Conservation (phyloP, 352 stramenopile species). For the Achlya hypogyna region DNA sequence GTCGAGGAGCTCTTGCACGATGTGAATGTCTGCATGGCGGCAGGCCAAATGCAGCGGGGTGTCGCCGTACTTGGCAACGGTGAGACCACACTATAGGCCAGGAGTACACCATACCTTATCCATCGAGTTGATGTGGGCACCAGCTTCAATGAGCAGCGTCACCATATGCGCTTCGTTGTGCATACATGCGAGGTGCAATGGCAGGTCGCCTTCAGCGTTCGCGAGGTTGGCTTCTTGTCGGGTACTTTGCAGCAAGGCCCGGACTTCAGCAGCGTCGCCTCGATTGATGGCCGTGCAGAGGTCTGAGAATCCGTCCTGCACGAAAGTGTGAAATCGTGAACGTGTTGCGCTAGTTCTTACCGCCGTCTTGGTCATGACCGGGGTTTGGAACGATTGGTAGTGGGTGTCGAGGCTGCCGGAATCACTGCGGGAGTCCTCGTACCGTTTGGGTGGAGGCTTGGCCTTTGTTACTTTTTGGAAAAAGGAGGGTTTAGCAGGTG, state of each 20-base stretch:
- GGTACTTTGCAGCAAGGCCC: neutral
- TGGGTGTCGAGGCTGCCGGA: neutral
- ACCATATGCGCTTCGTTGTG: neutral
- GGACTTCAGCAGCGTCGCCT: neutral
- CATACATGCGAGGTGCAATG: neutral
- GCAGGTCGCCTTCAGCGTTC: neutral
- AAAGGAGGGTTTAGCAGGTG: neutral
- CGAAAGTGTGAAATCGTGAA: neutral
- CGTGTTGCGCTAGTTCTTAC: neutral
- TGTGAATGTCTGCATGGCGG: neutral
- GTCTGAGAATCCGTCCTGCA: neutral
- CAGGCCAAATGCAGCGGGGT: conserved; percentile 5
- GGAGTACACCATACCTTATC: neutral
- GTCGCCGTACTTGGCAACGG: neutral
- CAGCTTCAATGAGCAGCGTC: neutral
- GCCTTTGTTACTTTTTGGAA: too few relatives aligned
- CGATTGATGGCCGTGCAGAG: neutral
- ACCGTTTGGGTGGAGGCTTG: neutral
- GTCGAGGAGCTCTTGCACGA: neutral
- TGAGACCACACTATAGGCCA: neutral
- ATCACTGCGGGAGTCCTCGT: neutral
- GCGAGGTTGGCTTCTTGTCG: neutral
- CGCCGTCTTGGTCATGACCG: neutral
- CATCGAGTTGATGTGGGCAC: conserved; percentile 1
- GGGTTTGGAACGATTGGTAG: neutral